Conservation (phyloP, 2,329 filamentous ascomycete species). For the Aspergillus ustus region DNA sequence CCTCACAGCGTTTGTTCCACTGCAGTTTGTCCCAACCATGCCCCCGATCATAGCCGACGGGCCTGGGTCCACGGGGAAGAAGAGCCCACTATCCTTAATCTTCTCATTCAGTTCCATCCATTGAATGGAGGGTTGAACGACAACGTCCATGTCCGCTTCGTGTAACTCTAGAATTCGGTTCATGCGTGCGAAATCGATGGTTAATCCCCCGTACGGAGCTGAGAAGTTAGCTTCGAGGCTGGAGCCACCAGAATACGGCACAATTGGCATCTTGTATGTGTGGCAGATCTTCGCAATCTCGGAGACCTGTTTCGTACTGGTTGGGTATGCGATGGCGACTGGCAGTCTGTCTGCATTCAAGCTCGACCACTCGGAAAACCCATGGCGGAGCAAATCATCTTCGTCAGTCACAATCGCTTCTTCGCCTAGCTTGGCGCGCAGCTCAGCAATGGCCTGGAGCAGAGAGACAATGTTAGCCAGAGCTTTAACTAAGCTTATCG, state of each 20-base stretch:
- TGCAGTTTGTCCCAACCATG: conserved; percentile 72
- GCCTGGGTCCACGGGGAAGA: conserved; percentile 89
- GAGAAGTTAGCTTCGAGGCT: conserved; percentile 91
- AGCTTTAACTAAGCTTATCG: background rate
- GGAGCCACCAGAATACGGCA: conserved; percentile 83
- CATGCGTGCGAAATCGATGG: conserved; percentile 89
- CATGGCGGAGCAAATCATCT: conserved; percentile 67
- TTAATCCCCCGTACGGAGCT: conserved; percentile 82
- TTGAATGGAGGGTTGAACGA: conserved; percentile 88
- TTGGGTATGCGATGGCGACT: conserved; percentile 68
- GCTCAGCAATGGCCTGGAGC: conserved; percentile 60
- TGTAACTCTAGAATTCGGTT: conserved; percentile 79
- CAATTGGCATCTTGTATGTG: conserved; percentile 80
- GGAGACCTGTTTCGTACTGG: conserved; percentile 67
- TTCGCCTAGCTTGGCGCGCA: conserved; percentile 58
- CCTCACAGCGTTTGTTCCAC: conserved; percentile 62
- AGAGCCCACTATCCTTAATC: conserved; percentile 74
- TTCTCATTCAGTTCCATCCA: conserved; percentile 88
- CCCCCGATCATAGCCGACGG: conserved; percentile 63
- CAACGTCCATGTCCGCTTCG: conserved; percentile 87
- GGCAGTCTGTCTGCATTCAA: conserved; percentile 68
- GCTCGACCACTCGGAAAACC: conserved; percentile 72
- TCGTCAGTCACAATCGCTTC: conserved; percentile 67
- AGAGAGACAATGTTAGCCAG: conserved; percentile 3
- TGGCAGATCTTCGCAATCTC: conserved; percentile 72